These are phyloP conservation scores for Candida easanensis DNA, from an alignment of 805 yeast species.

Conservation along the genomic window DNA sequence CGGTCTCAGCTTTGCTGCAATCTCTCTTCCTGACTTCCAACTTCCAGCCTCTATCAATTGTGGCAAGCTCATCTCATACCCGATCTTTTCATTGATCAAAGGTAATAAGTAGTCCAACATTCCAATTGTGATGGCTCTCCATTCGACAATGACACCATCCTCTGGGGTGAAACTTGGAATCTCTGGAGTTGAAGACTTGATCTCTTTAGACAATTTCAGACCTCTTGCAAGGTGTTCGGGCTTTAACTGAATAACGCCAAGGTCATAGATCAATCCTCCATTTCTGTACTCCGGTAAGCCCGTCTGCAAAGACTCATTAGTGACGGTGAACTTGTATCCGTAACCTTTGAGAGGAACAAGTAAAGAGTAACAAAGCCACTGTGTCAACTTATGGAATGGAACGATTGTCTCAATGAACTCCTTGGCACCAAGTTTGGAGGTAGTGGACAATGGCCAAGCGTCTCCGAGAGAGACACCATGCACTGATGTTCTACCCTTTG, in stretches of 20 bases:
- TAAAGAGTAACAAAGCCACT: constrained; percentile 64
- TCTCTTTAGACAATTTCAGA: constrained; percentile 30
- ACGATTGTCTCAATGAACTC: constrained; percentile 40
- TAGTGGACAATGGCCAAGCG: constrained; percentile 51
- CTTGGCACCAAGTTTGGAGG: constrained; percentile 21
- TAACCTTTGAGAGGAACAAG: constrained; percentile 47
- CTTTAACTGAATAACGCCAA: constrained; percentile 48
- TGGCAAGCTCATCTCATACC: constrained; percentile 42
- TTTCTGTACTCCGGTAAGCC: constrained; percentile 84
- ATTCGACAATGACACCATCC: constrained; percentile 62
- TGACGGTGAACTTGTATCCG: constrained; percentile 52
- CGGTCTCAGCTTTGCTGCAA: constrained; percentile 50
- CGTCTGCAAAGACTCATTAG: constrained; percentile 79
- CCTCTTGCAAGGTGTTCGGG: constrained; percentile 39
- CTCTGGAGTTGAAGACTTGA: constrained; percentile 25
- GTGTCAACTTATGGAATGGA: constrained; percentile 65
- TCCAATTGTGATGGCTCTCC: constrained; percentile 63
- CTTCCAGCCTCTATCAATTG: constrained; percentile 68
- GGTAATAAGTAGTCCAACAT: constrained; percentile 52
- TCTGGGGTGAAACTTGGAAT: constrained; percentile 52
- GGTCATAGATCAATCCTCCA: constrained; percentile 61
- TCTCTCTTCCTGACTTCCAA: constrained; percentile 64
- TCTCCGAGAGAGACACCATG: constrained; percentile 57
- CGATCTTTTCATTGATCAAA: constrained; percentile 45
- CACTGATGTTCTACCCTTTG: constrained; percentile 50